A percentile compares a stretch with the other conserved stretches of the same genome.
Conservation (phyloP, 306 rosid genomes). For the Nissolia schottii region DNA sequence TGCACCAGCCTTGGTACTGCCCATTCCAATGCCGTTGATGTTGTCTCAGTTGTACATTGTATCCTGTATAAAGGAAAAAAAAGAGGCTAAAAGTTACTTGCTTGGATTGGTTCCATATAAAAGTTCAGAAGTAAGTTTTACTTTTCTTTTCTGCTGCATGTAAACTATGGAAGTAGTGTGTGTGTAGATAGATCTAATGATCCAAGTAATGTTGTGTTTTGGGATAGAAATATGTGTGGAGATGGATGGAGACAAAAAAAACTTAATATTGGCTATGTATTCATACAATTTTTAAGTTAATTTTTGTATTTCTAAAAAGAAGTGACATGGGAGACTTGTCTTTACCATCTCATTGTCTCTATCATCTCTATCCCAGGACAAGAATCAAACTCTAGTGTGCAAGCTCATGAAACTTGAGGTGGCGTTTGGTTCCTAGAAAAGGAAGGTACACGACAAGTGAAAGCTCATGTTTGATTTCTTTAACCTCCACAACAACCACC, state of each 20-base stretch:
- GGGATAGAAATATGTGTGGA: too few relatives aligned
- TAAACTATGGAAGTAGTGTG: not conserved
- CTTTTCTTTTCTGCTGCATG: not conserved
- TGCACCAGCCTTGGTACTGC: slow-evolving; percentile 9
- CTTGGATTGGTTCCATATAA: not conserved
- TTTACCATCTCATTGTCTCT: too few relatives aligned
- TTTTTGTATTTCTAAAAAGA: too few relatives aligned
- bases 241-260: too few relatives aligned
- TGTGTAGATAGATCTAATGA: not conserved
- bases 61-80: slow-evolving; percentile 36
- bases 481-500: not conserved
- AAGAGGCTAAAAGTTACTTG: not conserved
- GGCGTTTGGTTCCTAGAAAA: slow-evolving; percentile 24
- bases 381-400: too few relatives aligned
- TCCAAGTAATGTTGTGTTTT: not conserved
- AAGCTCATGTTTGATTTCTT: slow-evolving; percentile 10
- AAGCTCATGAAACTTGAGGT: slow-evolving; percentile 18
- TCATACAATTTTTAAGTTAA: too few relatives aligned
- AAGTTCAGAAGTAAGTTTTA: not conserved
- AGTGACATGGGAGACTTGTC: too few relatives aligned
- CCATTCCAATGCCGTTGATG: slow-evolving; percentile 32
- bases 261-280: too few relatives aligned
- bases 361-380: too few relatives aligned
- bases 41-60: slow-evolving; percentile 30
- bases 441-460: not conserved